Conservation (phyloP, 345 rosid genomes). For the Diplotaxis tenuifolia region DNA sequence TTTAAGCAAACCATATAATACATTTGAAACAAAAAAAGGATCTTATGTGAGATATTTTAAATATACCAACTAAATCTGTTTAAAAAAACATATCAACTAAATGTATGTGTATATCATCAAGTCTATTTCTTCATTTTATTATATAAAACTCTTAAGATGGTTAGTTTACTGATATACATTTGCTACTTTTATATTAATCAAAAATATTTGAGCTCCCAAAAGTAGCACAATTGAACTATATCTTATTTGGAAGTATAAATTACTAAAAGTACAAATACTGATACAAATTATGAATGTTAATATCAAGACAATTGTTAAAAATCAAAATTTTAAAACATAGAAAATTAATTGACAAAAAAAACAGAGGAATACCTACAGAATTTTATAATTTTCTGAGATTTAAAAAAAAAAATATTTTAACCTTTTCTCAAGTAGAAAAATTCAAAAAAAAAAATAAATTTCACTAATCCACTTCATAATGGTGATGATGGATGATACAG, state of each 20-base stretch:
- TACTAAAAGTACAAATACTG: too few species aligned
- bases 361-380: too few species aligned
- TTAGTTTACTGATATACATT: too few species aligned
- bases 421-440: too few species aligned
- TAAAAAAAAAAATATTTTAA: background rate
- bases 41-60: background rate
- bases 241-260: background rate
- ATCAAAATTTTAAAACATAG: too few species aligned
- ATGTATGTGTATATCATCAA: background rate
- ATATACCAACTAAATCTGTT: too few species aligned
- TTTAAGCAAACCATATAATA: background rate
- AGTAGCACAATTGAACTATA: background rate
- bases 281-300: too few species aligned
- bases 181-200: background rate
- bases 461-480: background rate
- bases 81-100: too few species aligned
- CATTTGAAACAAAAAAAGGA: background rate
- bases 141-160: background rate
- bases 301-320: too few species aligned
- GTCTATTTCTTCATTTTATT: background rate
- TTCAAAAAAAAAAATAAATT: background rate
- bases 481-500: conserved; percentile 39
- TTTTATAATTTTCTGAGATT: background rate
- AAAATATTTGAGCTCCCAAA: background rate
- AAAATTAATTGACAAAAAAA: too few species aligned